Base-by-base conservation (phyloP, 2,329 filamentous ascomycete genomes). In the Bipolaris victoriae region DNA sequence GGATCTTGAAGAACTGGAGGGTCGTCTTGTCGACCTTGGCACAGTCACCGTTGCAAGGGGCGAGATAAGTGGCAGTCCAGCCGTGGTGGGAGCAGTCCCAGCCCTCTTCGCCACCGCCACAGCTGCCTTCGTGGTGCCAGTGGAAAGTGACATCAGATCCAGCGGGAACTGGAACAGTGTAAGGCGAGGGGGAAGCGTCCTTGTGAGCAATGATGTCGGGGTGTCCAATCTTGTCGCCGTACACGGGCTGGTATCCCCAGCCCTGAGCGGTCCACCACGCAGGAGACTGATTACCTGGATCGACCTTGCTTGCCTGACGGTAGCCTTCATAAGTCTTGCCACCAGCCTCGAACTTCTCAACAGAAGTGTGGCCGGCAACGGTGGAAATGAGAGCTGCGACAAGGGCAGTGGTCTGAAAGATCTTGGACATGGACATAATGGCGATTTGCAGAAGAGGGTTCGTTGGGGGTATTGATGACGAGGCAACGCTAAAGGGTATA, bases 11-110 rank as follows among this genome's bases (percentile, higher is more conserved):
- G 62, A 73, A 75, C 20, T 63, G 43, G 15, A 75, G 68, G 20
- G 68, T 29, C 10, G 63, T 69, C 61, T 73, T 72, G 39, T 70
- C 64, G 43, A 72, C 66, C 41, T 70, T 56, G 47, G 63, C 63
- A 63, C 71, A 73, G 61, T 75, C 71, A n/a, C 71, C 71, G n/a
- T 68, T 60, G 67, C 71, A 74, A 1, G 67, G 48, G 9, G 72
- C 72, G 39, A 75, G 61, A 52, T 66, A 75, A 9, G 69, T 71
- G 41, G 70, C 55, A n/a, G 71, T 73, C 64, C 65, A 71, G 48
- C 72, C 70, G 55, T 73, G 71, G 58, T 74, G 71, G 26, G 60
- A 65, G 66, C 70, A 73, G 57, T 72, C 69, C 71, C 71, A 74
- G 44, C 69, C 70, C 36, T 68, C 62, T 49, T 74, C 70, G 16